phyloP scores from a whole-genome alignment of 148 eudicot genomes.

The Vaccinium darrowii region DNA sequence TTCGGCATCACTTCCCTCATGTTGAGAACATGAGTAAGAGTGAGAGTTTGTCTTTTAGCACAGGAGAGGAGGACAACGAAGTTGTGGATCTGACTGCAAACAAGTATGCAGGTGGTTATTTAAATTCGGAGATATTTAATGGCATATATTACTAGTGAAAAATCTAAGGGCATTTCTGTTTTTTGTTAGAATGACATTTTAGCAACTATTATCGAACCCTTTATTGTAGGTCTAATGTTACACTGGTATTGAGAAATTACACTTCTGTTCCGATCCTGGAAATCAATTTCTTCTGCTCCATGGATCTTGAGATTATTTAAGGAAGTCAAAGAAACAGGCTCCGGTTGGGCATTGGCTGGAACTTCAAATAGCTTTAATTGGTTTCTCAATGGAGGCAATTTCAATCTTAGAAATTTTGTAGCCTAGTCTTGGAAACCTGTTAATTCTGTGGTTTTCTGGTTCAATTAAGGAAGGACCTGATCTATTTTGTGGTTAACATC shows the following conservation, averaged over 20 bases:
- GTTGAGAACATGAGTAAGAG: conserved; percentile 75
- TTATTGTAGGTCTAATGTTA: not conserved
- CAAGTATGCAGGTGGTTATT: conserved; percentile 83
- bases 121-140: conserved; percentile 10
- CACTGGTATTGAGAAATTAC: not conserved
- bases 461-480: not conserved
- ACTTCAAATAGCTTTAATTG: not conserved
- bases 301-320: not conserved
- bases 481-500: too few species aligned
- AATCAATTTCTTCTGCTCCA: not conserved
- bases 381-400: not conserved
- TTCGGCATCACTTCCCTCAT: conserved; percentile 86
- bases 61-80: conserved; percentile 69
- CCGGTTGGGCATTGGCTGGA: not conserved
- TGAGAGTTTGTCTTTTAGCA: conserved; percentile 81
- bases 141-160: not conserved
- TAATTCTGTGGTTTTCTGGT: not conserved
- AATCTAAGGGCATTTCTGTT: not conserved
- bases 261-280: not conserved
- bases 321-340: not conserved
- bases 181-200: not conserved
- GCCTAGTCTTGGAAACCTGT: not conserved
- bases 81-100: conserved; percentile 95
- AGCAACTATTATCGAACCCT: not conserved
- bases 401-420: not conserved